Conservation (phyloP, 2,329 filamentous ascomycete genomes). For the Fusarium denticulatum region DNA sequence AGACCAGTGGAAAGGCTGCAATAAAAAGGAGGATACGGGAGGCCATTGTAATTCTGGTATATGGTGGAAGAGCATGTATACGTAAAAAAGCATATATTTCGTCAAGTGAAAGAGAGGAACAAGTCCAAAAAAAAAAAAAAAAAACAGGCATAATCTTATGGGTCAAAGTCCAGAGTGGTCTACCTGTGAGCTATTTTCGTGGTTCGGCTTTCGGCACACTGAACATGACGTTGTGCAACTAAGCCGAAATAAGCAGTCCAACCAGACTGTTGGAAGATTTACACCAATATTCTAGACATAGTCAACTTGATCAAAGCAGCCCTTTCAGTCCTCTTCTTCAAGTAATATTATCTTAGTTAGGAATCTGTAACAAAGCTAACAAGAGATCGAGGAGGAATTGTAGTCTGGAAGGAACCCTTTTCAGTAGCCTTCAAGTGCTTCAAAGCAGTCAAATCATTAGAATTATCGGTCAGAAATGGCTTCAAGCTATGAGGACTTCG, state of each 20-base stretch:
- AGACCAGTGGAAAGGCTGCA: not conserved
- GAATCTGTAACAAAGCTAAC: not conserved
- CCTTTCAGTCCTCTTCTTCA: fast-evolving
- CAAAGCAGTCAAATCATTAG: not conserved
- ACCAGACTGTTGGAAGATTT: not conserved
- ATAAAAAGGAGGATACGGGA: not conserved
- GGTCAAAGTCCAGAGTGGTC: not conserved
- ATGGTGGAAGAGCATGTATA: too few species aligned
- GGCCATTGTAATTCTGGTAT: not conserved
- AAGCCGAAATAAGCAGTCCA: not conserved
- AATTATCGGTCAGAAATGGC: not conserved
- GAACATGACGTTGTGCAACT: not conserved
- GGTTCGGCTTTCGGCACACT: not conserved
- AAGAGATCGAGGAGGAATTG: not conserved
- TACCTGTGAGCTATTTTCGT: not conserved
- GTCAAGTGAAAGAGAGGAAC: too few species aligned
- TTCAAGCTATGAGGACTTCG: not conserved
- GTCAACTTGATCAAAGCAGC: not conserved
- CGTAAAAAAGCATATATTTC: too few species aligned
- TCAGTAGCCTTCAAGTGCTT: not conserved
- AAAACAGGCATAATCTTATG: too few species aligned
- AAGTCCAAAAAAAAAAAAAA: too few species aligned
- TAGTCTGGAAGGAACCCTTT: not conserved
- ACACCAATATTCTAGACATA: not conserved
- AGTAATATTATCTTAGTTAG: not conserved